phyloP scores from a whole-genome alignment of 2,329 filamentous ascomycete species.

The Dothistroma pini region DNA sequence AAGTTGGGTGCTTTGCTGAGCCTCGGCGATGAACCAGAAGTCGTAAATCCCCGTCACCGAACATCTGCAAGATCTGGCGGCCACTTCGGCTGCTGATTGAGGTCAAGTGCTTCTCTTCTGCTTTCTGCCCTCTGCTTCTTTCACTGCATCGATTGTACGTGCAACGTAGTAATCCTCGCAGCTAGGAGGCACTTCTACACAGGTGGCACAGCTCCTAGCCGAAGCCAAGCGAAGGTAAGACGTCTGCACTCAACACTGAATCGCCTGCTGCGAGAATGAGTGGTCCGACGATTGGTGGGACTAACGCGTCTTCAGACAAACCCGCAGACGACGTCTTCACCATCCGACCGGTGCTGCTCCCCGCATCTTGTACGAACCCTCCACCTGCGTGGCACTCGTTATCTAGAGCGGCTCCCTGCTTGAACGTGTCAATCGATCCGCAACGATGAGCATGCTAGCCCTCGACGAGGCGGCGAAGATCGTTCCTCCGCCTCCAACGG shows the following conservation, averaged over 20 bases:
- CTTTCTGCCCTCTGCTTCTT: not conserved
- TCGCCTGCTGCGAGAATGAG: not conserved
- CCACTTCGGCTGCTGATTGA: not conserved
- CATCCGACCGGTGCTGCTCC: not conserved
- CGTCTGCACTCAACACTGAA: no score
- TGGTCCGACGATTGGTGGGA: not conserved
- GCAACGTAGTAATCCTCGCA: not conserved
- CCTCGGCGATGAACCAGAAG: not conserved
- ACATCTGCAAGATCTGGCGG: not conserved
- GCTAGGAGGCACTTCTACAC: not conserved
- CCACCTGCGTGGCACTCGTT: not conserved
- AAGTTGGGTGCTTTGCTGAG: not conserved
- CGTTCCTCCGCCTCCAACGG: constrained; percentile 62
- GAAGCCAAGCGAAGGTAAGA: not conserved
- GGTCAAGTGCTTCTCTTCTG: no score
- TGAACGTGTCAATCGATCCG: not conserved
- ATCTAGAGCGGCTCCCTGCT: not conserved
- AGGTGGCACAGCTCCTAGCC: not conserved
- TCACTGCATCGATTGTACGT: not conserved
- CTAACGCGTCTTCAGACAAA: not conserved
- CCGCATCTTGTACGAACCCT: not conserved
- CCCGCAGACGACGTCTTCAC: not conserved
- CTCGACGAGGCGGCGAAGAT: constrained; percentile 46
- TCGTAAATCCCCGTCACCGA: not conserved
- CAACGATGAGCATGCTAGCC: constrained; percentile 18